Base-by-base conservation (phyloP, 1,284 basidiomycete genomes). In the Ustanciosporium gigantosporum region DNA sequence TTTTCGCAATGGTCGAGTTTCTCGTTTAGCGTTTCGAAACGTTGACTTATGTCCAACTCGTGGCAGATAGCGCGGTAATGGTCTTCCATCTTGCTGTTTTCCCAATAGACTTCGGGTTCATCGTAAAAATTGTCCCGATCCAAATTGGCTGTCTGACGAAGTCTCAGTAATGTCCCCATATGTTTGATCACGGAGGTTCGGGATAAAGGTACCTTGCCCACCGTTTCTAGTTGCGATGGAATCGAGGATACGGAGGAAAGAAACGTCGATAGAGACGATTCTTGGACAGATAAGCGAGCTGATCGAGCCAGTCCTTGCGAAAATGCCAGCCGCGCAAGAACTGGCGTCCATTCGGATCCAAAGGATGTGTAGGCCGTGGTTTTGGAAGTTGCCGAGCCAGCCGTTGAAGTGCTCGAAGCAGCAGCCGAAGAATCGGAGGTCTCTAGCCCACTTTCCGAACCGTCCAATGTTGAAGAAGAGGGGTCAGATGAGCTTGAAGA, bases 21-120 rank as follows among this genome's bases (percentile, higher is more conserved):
- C 35, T 73, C 73, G 34, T 77, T 77, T 16, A 75, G 37, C 16
- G 70, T 64, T 24, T 66, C 67, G 40, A 76, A 74, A 8, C 74
- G 43, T 29, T 62, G 56, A 17, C 62, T 50, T 14, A 77, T 70
- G 47, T 77, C 74, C 17, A 77, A 58, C 3, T 57, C 62, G 42
- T 47, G 36, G 40, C 73, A 77, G 34, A 74, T 73, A 45, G 55
- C 50, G 8, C 72, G 64, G 46, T 74, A 74, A 47, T 76, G 68
- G 15, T 73, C 58, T 34, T 73, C 71, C 56, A 75, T 56, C 25
- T 51, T 52, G 7, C 45, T 43, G 38, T 77, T 77, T 31, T 77
- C 74, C 74, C 74, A 77, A 44, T 74, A 75, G 19, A 73, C 60
- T 31, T 77, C 74, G 16, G 73, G 74, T 36, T 76, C 73, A 44